phyloP scores from a whole-genome alignment of 257 asterid species.

The Thymus quinquecostatus region DNA sequence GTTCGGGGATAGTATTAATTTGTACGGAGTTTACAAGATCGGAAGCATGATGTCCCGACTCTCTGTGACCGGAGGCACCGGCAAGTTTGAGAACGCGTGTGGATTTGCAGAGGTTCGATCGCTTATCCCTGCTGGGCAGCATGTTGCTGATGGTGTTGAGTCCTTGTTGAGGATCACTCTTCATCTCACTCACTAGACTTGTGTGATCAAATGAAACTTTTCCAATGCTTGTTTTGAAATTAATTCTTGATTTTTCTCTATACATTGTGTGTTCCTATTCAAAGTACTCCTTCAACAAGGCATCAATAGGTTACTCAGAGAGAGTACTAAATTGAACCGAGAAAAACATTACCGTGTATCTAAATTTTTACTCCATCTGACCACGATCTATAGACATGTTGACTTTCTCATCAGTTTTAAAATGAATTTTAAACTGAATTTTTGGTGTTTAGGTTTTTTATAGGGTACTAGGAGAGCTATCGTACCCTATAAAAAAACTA shows the following conservation, averaged over 20 bases:
- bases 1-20: conserved; percentile 53
- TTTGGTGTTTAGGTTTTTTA: too few species aligned
- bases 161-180: conserved; percentile 46
- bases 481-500: too few species aligned
- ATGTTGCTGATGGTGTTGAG: conserved; percentile 47
- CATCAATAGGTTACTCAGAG: too few species aligned
- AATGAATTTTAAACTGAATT: too few species aligned
- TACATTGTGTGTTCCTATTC: not conserved
- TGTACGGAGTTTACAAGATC: conserved; percentile 61
- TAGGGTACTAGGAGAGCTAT: too few species aligned
- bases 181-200: conserved; percentile 43
- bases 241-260: not conserved
- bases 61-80: conserved; percentile 71
- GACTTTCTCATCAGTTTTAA: too few species aligned
- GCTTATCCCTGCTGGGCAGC: conserved; percentile 49
- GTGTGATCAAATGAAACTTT: not conserved
- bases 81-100: conserved; percentile 65
- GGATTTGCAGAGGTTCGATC: conserved; percentile 66
- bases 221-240: not conserved
- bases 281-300: not conserved
- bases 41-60: conserved; percentile 60
- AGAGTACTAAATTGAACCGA: too few species aligned
- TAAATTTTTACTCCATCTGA: too few species aligned
- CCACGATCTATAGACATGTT: too few species aligned
- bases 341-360: too few species aligned